Base-by-base conservation (phyloP, 257 asterid genomes). In the Rhazya stricta region DNA sequence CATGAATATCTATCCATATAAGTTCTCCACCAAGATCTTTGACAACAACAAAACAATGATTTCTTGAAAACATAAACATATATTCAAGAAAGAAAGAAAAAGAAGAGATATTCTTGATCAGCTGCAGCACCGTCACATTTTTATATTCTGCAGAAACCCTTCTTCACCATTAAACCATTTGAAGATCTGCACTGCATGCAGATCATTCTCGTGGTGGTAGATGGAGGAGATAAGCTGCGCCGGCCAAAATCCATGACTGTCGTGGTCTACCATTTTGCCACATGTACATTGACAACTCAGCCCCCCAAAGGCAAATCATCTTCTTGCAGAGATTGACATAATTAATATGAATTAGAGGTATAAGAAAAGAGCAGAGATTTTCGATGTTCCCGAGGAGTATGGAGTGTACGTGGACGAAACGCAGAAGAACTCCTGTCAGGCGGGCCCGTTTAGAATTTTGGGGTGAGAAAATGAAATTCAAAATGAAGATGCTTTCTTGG, bases 221-320 rank as follows among this genome's bases (percentile, higher is more conserved):
- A 29, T 9, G 27, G 63, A n/a, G n/a, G n/a, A 50, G 50, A 72
- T 72, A 15, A 36, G 15, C 51, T 5, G n/a, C 9, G 9, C 9
- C 16, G 50, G 46, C 27, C 51, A 19, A 65, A 51, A 7, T 0
- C 23, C 39, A 45, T 13, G 71, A 50, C 41, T 62, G 72, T 63
- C 27, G 3, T 46, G 78, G 62, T 45, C 62, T 1, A 18, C 4
- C 12, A 6, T 13, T n/a, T 19, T 42, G 72, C 78, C 78, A 74
- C 18, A 18, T 74, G 78, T 63, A 36, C 37, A 23, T 3, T 53
- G 37, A 34, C 67, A 72, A 72, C 75, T 53, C 25, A 72, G 51
- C 48, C 21, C 43, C 37, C 42, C 36, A 5, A 53, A 72, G 72
- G 25, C 39, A 23, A 48, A 51, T 50, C 48, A 23, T 53, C 42